Percentiles rank a stretch among this genome's conserved stretches.
These are phyloP conservation scores for Tylopilus rubrobrunneus DNA, from an alignment of 768 basidiomycete genomes.

Conservation along the genomic window DNA sequence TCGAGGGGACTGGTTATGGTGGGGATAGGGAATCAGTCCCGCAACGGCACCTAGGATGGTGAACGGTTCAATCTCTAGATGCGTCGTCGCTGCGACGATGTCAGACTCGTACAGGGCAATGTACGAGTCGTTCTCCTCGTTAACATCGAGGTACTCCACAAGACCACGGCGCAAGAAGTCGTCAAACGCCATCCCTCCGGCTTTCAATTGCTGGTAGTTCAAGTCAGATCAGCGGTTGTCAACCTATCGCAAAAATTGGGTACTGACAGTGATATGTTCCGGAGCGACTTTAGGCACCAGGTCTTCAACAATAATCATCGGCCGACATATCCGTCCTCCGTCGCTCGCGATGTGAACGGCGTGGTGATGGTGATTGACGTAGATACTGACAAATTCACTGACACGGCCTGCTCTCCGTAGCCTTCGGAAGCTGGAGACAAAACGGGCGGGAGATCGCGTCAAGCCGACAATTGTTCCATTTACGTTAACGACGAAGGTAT, in stretches of 20 bases:
- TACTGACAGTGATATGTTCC: conserved; percentile 70
- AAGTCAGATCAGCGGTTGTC: conserved; percentile 6
- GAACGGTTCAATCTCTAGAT: conserved; percentile 98
- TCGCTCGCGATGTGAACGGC: conserved; percentile 96
- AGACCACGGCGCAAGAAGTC: conserved; percentile 90
- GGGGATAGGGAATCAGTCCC: conserved; percentile 97
- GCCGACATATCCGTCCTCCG: conserved; percentile 96
- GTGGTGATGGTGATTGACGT: conserved; percentile 92
- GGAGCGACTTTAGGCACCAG: conserved; percentile 70
- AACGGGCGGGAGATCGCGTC: conserved; percentile 78
- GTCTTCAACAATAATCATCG: conserved; percentile 93
- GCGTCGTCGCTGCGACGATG: conserved; percentile 79
- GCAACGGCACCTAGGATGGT: conserved; percentile 97
- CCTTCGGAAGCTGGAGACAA: conserved; percentile 88
- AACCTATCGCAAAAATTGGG: neutral
- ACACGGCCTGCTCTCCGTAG: conserved; percentile 87
- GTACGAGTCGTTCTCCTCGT: conserved; percentile 97
- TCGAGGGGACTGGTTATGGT: conserved; percentile 98
- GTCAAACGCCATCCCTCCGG: conserved; percentile 78
- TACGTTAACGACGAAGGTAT: conserved; percentile 93
- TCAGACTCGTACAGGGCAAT: conserved; percentile 92
- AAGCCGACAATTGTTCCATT: conserved; percentile 96
- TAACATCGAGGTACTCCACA: conserved; percentile 97
- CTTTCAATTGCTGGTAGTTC: conserved; percentile 65
- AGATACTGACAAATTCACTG: conserved; percentile 95